phyloP scores from a whole-genome alignment of 805 yeast genomes.

The Yamadazyma paraphyllophila region DNA sequence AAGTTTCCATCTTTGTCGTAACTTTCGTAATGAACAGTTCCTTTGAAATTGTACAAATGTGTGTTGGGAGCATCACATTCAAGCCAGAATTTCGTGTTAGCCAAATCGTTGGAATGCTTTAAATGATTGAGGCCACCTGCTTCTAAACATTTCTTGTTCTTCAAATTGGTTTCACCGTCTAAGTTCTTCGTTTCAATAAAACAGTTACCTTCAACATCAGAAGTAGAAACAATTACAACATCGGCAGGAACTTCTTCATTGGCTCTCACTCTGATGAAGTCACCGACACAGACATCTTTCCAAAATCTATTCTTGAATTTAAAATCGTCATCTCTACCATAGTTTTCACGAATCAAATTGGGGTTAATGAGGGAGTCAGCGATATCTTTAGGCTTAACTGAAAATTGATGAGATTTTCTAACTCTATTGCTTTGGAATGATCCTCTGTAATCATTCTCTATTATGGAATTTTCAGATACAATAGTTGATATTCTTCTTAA shows the following conservation, averaged over 20 bases:
- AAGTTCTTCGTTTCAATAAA: slow-evolving; percentile 78
- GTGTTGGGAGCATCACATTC: slow-evolving; percentile 75
- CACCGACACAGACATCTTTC: slow-evolving; percentile 75
- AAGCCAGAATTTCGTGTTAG: slow-evolving; percentile 54
- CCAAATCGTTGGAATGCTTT: slow-evolving; percentile 57
- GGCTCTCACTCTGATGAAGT: slow-evolving; percentile 63
- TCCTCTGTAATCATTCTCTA: slow-evolving; percentile 7
- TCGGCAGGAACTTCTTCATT: slow-evolving; percentile 85
- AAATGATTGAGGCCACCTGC: slow-evolving; percentile 49
- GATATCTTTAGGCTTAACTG: slow-evolving; percentile 7
- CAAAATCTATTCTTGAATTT: slow-evolving; percentile 53
- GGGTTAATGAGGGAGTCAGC: slow-evolving; percentile 24
- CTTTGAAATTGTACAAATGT: slow-evolving; percentile 62
- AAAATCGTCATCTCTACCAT: slow-evolving; percentile 25
- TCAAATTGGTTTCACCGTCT: slow-evolving; percentile 82
- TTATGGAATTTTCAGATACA: slow-evolving; percentile 28
- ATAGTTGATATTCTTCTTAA: slow-evolving; percentile 39
- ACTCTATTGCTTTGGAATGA: slow-evolving; percentile 8
- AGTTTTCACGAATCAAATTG: slow-evolving; percentile 15
- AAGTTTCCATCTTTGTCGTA: slow-evolving; percentile 11
- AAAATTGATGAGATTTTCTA: slow-evolving; percentile 15
- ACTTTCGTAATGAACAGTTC: slow-evolving; percentile 57
- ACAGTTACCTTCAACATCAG: slow-evolving; percentile 68
- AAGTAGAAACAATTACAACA: slow-evolving; percentile 58
- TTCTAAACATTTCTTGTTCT: slow-evolving; percentile 51